Conservation (phyloP, 495 filamentous ascomycete species). For the Paragyromitra xinjiangensis region DNA sequence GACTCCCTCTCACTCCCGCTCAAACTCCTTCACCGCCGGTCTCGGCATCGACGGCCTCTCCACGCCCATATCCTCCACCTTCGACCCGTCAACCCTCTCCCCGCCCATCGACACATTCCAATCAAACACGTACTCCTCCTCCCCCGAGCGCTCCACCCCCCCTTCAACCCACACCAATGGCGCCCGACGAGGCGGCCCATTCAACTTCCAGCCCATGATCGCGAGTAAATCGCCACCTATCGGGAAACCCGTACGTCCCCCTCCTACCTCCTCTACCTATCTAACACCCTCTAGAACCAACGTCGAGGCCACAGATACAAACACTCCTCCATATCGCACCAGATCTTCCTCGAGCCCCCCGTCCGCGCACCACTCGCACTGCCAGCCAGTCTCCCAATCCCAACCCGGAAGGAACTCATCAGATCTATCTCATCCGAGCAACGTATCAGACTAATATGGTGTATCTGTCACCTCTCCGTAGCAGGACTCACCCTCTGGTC, state of each 20-base stretch:
- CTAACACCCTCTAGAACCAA: constrained; percentile 70
- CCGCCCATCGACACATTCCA: constrained; percentile 39
- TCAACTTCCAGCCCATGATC: constrained; percentile 91
- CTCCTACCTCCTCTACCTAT: neutral
- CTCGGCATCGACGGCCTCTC: constrained; percentile 40
- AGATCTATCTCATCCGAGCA: constrained; percentile 87
- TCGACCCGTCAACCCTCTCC: constrained; percentile 41
- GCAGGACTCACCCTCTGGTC: constrained; percentile 85
- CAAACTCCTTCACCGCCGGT: constrained; percentile 50
- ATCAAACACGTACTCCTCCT: constrained; percentile 54
- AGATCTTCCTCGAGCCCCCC: constrained; percentile 95
- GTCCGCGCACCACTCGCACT: constrained; percentile 85
- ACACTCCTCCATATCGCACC: constrained; percentile 93
- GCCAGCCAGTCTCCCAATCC: constrained; percentile 93
- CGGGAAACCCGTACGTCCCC: constrained; percentile 74
- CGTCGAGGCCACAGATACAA: constrained; percentile 97
- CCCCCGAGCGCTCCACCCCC: constrained; percentile 59
- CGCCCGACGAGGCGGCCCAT: constrained; percentile 67
- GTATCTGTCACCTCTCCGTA: constrained; percentile 82
- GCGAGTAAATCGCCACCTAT: constrained; percentile 75
- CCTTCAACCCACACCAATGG: constrained; percentile 60
- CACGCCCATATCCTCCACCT: constrained; percentile 23
- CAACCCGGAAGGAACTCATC: constrained; percentile 84
- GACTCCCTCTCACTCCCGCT: constrained; percentile 48
- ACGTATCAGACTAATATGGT: constrained; percentile 83